A percentile compares a stretch with the other conserved stretches of the same genome.
phyloP scores from a whole-genome alignment of 2,329 filamentous ascomycete genomes.

The Claviceps africana region DNA sequence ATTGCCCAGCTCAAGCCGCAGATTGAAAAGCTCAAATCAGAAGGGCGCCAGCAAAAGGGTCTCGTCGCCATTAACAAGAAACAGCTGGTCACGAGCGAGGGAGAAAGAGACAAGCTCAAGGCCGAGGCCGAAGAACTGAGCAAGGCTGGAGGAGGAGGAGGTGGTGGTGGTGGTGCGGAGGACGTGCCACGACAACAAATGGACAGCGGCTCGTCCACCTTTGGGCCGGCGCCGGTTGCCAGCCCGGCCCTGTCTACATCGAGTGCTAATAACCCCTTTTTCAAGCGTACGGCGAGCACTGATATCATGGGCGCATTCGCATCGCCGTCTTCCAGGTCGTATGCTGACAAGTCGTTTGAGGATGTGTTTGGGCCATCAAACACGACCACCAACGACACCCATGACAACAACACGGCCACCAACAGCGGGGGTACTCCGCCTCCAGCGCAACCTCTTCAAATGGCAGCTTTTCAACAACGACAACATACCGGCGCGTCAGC shows the following conservation, averaged over 20 bases:
- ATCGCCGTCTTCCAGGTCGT: conserved; percentile 31
- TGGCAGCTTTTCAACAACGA: conserved; percentile 32
- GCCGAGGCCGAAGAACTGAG: conserved; percentile 57
- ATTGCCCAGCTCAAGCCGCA: conserved; percentile 74
- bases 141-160: no score
- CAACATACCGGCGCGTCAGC: conserved; percentile 45
- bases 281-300: conserved; percentile 54
- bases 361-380: conserved; percentile 70
- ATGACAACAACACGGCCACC: not conserved
- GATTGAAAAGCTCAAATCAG: conserved; percentile 83
- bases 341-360: conserved; percentile 61
- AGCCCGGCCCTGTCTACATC: conserved; percentile 57
- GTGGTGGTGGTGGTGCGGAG: conserved; percentile 38
- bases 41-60: conserved; percentile 89
- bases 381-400: conserved; percentile 18
- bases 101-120: conserved; percentile 77
- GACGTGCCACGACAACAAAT: conserved; percentile 37
- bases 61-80: conserved; percentile 98
- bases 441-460: conserved; percentile 16
- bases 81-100: conserved; percentile 79
- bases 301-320: conserved; percentile 43
- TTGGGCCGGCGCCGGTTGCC: conserved; percentile 36
- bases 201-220: conserved; percentile 35
- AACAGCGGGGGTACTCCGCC: not conserved
- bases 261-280: conserved; percentile 90